Evolutionary conservation across 2,329 filamentous ascomycete genomes (phyloP).

Genomic region (Diaporthe capsici): DNA sequence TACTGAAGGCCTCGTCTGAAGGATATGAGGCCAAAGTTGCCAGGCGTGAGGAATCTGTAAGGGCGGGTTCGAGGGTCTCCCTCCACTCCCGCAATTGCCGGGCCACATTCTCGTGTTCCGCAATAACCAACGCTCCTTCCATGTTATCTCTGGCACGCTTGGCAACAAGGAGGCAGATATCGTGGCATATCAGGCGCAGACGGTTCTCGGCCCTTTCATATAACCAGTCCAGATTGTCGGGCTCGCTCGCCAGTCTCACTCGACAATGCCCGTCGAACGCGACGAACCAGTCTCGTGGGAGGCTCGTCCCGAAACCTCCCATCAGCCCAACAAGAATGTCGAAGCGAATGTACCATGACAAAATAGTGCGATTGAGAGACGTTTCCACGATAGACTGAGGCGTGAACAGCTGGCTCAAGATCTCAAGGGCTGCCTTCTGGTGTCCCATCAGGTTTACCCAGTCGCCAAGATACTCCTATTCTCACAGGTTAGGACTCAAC

Average conservation of each 20-base stretch:
- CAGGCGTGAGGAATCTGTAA: conserved; percentile 73
- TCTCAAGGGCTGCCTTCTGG: conserved; percentile 88
- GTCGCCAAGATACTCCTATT: conserved; percentile 91
- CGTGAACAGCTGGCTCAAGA: conserved; percentile 83
- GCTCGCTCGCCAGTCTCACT: conserved; percentile 70
- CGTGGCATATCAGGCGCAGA: conserved; percentile 80
- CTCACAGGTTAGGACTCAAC: conserved; percentile 25
- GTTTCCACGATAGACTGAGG: conserved; percentile 81
- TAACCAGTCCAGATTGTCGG: conserved; percentile 74
- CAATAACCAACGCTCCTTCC: conserved; percentile 73
- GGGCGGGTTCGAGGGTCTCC: conserved; percentile 69
- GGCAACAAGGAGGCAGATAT: conserved; percentile 84
- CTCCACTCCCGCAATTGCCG: conserved; percentile 63
- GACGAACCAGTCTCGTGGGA: conserved; percentile 85
- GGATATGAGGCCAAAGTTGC: conserved; percentile 68
- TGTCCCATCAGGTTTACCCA: conserved; percentile 96
- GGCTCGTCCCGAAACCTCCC: conserved; percentile 80
- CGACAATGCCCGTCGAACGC: conserved; percentile 74
- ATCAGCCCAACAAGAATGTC: conserved; percentile 88
- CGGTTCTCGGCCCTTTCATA: conserved; percentile 77
- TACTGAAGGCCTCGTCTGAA: conserved; percentile 79
- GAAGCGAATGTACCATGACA: conserved; percentile 92
- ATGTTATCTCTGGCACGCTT: conserved; percentile 76
- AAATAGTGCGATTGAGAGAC: conserved; percentile 78
- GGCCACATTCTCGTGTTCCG: conserved; percentile 70